Evolutionary conservation across 371 early-diverging fungal species (phyloP).

Genomic region (Coemansia sp.): DNA sequence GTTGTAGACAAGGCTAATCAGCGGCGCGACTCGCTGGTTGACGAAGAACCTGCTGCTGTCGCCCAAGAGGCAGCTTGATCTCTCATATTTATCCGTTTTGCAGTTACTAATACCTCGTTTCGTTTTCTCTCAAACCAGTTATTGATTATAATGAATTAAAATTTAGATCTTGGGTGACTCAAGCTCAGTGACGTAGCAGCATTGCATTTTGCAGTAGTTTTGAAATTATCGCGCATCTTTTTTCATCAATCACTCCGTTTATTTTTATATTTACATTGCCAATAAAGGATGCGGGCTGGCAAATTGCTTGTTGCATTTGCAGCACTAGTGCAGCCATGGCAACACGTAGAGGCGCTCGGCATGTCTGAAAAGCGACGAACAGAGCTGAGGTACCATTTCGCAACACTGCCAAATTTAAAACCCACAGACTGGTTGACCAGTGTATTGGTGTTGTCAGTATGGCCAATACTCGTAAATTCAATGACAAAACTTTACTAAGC

Average conservation of each 20-base stretch:
- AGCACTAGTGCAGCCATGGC: constrained; percentile 9
- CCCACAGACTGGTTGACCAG: too few relatives aligned
- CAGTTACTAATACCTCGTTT: background rate
- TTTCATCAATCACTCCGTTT: background rate
- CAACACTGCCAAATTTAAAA: background rate
- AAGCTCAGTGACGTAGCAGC: background rate
- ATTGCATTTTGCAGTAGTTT: background rate
- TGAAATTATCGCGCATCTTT: background rate
- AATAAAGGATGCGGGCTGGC: constrained; percentile 10
- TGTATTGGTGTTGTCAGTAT: too few relatives aligned
- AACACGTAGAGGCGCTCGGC: constrained; percentile 18
- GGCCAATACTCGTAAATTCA: background rate
- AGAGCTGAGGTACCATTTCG: constrained; percentile 35
- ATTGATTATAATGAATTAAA: background rate
- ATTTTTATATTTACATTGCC: background rate
- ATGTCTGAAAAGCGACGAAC: constrained; percentile 43
- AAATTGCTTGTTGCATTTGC: constrained; percentile 5
- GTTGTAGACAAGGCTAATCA: background rate
- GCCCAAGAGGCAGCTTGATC: background rate
- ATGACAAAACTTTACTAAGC: background rate
- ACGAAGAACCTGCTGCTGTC: background rate
- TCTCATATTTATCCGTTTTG: background rate
- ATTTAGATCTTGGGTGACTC: background rate
- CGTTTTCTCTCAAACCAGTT: too few relatives aligned
- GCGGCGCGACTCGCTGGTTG: constrained; percentile 39